Base-by-base conservation (phyloP, 495 filamentous ascomycete species). In the Daldinia bambusicola region DNA sequence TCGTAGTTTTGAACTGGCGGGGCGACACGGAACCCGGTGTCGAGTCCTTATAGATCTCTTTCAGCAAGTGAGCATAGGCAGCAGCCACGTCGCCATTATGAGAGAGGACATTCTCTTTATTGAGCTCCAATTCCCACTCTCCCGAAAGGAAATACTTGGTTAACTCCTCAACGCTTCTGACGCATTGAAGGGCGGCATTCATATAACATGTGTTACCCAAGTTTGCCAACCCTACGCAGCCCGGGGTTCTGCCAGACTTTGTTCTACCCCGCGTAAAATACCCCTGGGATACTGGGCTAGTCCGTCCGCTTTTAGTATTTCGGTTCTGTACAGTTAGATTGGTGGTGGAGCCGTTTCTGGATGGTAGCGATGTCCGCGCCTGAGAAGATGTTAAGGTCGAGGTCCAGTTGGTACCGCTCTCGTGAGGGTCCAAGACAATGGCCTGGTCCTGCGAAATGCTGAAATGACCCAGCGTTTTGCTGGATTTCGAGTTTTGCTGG, bases 141-240 rank as follows among this genome's bases (percentile, higher is more conserved):
- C 89, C 85, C 62, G 85, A 89, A 18, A 98, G 80, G 78, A 98
- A 98, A 79, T 97, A 99, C 65, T 90, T 87, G 6, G 92, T 93
- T 73, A 99, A 82, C 79, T 99, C 95, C 67, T 96, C 92, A 2
- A 97, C 92, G 69, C 91, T 94, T 37, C 94, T 88, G 41, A 99
- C 85, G 76, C 95, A 98, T 77, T 99, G 95, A 56, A 98, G 80
- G 20, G 96, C 95, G 14, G 95, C 97, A 80, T 98, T 98, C 93
- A 98, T 97, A 79, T 98, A 99, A 80, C 95, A 99, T 0, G 95
- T 98, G 72, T 99, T 99, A 16, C 95, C 95, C 30, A 98, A 80
- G 74, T 99, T 99, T 60, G 86, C 89, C 51, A 99, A 80, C 32
- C 95, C 95, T 48, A 93, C 91, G 31, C 86, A 90, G 14, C 94